phyloP scores from a whole-genome alignment of 2,329 filamentous ascomycete genomes.

The Colletotrichum salicis region DNA sequence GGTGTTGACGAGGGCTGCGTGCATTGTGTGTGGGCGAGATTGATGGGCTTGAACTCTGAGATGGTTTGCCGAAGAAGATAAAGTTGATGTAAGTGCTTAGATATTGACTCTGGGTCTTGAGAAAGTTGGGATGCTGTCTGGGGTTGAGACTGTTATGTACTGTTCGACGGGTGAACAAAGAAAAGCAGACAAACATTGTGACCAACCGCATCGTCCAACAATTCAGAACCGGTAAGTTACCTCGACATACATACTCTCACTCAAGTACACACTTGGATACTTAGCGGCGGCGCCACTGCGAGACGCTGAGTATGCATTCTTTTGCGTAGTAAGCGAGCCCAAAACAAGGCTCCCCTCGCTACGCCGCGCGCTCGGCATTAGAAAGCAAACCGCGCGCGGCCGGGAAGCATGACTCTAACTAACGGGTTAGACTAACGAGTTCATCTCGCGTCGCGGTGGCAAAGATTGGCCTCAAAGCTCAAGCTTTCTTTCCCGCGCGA shows the following conservation, averaged over 20 bases:
- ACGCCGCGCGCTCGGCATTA: background rate
- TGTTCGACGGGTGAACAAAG: background rate
- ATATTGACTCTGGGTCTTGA: background rate
- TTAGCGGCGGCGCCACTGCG: background rate
- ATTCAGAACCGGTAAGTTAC: background rate
- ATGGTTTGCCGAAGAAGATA: background rate
- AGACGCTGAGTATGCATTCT: background rate
- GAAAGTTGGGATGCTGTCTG: background rate
- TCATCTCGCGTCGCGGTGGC: background rate
- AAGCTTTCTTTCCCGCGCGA: background rate
- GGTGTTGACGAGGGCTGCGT: conserved; percentile 51
- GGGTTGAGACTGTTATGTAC: background rate
- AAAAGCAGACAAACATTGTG: background rate
- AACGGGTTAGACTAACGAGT: background rate
- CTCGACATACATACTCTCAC: background rate
- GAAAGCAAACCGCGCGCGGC: background rate
- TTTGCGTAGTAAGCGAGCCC: background rate
- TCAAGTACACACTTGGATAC: background rate
- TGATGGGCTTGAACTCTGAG: background rate
- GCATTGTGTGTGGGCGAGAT: conserved; percentile 38
- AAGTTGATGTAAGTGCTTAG: background rate
- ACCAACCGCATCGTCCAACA: background rate
- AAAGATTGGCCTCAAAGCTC: background rate
- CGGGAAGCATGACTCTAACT: background rate
- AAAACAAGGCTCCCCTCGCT: background rate